These are phyloP conservation scores for Diaporthe citriasiana DNA, from an alignment of 2,329 filamentous ascomycete species.

Conservation along the genomic window DNA sequence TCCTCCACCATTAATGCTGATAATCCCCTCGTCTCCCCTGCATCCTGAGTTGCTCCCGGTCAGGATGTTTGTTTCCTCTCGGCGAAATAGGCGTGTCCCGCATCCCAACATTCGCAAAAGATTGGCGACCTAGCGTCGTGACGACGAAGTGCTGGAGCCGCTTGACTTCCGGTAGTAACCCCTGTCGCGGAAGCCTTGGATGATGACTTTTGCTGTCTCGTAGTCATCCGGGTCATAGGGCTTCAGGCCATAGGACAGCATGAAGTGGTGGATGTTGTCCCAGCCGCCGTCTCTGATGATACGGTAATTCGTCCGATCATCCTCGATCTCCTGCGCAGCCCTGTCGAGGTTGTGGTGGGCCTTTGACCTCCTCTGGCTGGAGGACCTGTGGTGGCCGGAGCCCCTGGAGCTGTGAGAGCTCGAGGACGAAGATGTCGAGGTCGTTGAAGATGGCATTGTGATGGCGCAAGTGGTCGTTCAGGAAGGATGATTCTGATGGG, in stretches of 20 bases:
- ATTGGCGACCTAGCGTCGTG: neutral
- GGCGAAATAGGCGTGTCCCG: conserved; percentile 29
- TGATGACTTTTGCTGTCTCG: conserved; percentile 42
- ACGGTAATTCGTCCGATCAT: conserved; percentile 42
- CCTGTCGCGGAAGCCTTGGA: conserved; percentile 42
- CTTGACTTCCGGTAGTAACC: conserved; percentile 40
- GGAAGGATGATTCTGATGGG: neutral
- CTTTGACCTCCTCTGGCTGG: conserved; percentile 39
- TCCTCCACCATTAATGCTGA: conserved; percentile 8
- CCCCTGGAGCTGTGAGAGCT: conserved; percentile 34
- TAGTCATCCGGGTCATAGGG: conserved; percentile 42
- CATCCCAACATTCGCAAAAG: conserved; percentile 12
- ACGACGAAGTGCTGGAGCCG: conserved; percentile 34
- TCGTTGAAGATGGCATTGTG: conserved; percentile 40
- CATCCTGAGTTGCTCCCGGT: neutral
- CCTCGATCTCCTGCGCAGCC: conserved; percentile 37
- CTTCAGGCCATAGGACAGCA: conserved; percentile 43
- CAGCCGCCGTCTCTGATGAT: conserved; percentile 42
- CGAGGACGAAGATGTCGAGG: conserved; percentile 38
- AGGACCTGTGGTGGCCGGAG: conserved; percentile 33
- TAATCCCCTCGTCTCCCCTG: neutral
- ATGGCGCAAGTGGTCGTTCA: neutral
- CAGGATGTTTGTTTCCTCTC: neutral
- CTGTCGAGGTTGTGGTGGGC: conserved; percentile 43
- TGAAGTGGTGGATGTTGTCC: conserved; percentile 43